Conservation (phyloP, 2,329 filamentous ascomycete genomes). For the Aspergillus piperis region DNA sequence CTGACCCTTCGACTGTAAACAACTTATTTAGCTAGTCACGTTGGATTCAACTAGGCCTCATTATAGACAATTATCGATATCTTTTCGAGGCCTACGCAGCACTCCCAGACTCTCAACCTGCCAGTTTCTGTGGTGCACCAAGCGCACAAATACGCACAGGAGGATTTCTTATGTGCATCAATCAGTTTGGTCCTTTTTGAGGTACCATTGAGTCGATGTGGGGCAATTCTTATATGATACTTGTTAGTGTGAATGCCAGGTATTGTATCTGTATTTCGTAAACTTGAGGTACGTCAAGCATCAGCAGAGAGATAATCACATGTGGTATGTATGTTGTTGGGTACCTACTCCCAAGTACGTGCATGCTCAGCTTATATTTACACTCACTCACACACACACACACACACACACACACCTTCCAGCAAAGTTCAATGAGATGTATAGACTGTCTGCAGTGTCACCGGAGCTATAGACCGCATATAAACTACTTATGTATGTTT, state of each 20-base stretch:
- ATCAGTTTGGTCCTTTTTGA: neutral
- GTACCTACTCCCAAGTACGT: neutral
- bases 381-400: no score
- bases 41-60: neutral
- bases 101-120: neutral
- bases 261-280: constrained; percentile 11
- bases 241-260: constrained; percentile 1
- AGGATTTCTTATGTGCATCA: constrained; percentile 3
- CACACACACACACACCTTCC: no score
- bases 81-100: no score
- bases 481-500: neutral
- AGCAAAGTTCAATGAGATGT: constrained; percentile 14
- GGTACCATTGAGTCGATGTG: neutral
- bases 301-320: neutral
- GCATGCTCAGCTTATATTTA: neutral
- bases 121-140: neutral
- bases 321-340: constrained; percentile 2
- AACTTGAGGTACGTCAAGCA: neutral
- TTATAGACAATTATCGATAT: no score
- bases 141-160: neutral
- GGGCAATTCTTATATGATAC: neutral
- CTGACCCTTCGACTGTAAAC: no score
- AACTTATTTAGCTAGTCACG: neutral
- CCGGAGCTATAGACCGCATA: neutral
- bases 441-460: constrained; percentile 9